Percentiles rank a stretch among this genome's conserved stretches.
Evolutionary conservation across 2,329 filamentous ascomycete species (phyloP).

Genomic region (Aspergillus arachidicola): DNA sequence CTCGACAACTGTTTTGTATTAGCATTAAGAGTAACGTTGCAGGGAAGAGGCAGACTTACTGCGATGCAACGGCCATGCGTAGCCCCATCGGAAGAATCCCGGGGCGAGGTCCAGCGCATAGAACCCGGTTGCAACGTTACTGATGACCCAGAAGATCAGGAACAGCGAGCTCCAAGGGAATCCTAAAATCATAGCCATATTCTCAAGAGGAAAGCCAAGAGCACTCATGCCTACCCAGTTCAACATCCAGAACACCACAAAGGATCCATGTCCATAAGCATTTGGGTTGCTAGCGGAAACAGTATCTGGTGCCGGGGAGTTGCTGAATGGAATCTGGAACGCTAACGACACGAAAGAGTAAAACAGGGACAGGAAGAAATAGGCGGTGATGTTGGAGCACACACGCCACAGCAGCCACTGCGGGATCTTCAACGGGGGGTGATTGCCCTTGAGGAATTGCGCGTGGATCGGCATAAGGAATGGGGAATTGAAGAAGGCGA

Average conservation of each 20-base stretch:
- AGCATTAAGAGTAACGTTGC: background rate
- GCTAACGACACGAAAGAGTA: constrained; percentile 67
- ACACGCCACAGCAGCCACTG: constrained; percentile 64
- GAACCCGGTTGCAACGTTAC: constrained; percentile 64
- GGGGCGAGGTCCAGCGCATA: constrained; percentile 62
- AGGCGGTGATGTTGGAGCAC: constrained; percentile 57
- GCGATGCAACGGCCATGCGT: constrained; percentile 65
- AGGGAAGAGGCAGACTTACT: constrained; percentile 36
- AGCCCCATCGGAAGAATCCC: constrained; percentile 63
- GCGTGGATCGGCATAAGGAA: constrained; percentile 67
- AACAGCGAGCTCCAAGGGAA: constrained; percentile 64
- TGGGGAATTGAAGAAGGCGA: constrained; percentile 67
- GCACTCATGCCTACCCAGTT: constrained; percentile 67
- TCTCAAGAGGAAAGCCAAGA: constrained; percentile 65
- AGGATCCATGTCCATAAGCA: constrained; percentile 60
- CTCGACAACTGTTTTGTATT: constrained; percentile 52
- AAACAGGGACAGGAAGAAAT: constrained; percentile 63
- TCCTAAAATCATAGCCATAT: constrained; percentile 64
- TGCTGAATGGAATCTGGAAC: constrained; percentile 65
- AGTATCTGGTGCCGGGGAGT: constrained; percentile 49
- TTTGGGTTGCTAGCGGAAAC: constrained; percentile 52
- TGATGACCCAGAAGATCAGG: constrained; percentile 69
- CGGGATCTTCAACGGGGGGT: constrained; percentile 60
- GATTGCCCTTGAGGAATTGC: constrained; percentile 57
- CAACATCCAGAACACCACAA: constrained; percentile 65